Conservation (phyloP, 2,329 filamentous ascomycete species). For the Daldinia sp. region DNA sequence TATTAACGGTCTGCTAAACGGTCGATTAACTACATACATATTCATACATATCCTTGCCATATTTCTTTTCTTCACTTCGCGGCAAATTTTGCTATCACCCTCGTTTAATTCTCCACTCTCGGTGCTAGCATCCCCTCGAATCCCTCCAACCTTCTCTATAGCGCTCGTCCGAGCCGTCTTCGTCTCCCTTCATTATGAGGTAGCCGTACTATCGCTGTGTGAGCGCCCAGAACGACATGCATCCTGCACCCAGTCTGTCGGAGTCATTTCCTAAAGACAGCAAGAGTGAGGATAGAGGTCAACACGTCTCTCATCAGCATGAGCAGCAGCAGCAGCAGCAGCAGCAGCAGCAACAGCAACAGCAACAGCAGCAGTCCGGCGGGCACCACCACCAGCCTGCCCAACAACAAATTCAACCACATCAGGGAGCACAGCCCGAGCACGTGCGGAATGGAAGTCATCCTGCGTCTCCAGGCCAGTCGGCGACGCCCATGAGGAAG, state of each 20-base stretch:
- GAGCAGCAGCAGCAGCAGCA: constrained; percentile 36
- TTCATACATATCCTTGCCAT: constrained; percentile 28
- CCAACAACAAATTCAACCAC: constrained; percentile 39
- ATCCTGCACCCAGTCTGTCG: constrained; percentile 48
- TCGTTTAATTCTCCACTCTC: constrained; percentile 33
- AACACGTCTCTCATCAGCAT: constrained; percentile 40
- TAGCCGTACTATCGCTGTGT: constrained; percentile 41
- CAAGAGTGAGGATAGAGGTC: constrained; percentile 47
- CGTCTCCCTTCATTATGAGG: constrained; percentile 46
- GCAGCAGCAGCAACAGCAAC: constrained; percentile 19
- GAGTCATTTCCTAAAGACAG: constrained; percentile 48
- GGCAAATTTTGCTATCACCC: constrained; percentile 34
- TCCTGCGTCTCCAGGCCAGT: constrained; percentile 42
- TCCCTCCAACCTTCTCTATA: constrained; percentile 17
- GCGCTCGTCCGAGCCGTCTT: constrained; percentile 37
- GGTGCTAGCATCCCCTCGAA: constrained; percentile 23
- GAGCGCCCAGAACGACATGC: constrained; percentile 46
- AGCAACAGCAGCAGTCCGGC: constrained; percentile 1
- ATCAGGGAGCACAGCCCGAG: constrained; percentile 41
- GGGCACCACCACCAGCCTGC: constrained; percentile 26
- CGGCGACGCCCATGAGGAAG: constrained; percentile 51
- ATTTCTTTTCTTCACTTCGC: constrained; percentile 34
- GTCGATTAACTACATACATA: constrained; percentile 24
- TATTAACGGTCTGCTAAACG: constrained; percentile 9
- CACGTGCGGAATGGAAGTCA: constrained; percentile 43